Evolutionary conservation across 768 basidiomycete species (phyloP).

Genomic region (Amanita pseudoporphyria): DNA sequence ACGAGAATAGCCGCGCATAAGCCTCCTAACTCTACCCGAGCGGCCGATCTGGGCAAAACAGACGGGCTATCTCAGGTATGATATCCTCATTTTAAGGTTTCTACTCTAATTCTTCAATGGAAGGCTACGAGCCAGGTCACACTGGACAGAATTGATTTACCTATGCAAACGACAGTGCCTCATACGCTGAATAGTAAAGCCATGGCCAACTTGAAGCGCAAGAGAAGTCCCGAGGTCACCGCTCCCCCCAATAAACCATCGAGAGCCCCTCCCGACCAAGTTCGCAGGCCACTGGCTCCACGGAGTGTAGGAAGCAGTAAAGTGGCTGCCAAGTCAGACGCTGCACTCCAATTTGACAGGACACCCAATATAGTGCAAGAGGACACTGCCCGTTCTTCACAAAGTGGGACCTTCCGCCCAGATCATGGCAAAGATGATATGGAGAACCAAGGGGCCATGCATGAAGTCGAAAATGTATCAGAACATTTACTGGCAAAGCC

Average conservation of each 20-base stretch:
- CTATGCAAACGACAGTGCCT: neutral
- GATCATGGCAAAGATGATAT: neutral
- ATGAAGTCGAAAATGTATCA: neutral
- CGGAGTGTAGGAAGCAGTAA: neutral
- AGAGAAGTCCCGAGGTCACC: conserved; percentile 24
- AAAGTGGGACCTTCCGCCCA: neutral
- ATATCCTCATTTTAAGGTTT: neutral
- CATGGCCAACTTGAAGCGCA: conserved; percentile 27
- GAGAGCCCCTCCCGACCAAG: conserved; percentile 19
- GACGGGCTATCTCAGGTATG: neutral
- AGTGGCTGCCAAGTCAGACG: neutral
- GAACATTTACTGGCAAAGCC: neutral
- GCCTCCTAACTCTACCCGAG: neutral
- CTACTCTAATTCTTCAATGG: neutral
- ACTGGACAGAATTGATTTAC: neutral
- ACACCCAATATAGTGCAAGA: neutral
- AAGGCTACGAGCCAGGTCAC: neutral
- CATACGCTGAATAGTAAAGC: neutral
- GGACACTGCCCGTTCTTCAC: neutral
- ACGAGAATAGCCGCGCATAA: neutral
- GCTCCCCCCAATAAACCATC: conserved; percentile 19
- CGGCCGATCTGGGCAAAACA: neutral
- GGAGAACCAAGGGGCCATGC: neutral
- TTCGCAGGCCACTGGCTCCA: conserved; percentile 15
- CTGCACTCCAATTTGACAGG: neutral